Conservation (phyloP, 2,329 filamentous ascomycete genomes). For the Didymella arachidicola region DNA sequence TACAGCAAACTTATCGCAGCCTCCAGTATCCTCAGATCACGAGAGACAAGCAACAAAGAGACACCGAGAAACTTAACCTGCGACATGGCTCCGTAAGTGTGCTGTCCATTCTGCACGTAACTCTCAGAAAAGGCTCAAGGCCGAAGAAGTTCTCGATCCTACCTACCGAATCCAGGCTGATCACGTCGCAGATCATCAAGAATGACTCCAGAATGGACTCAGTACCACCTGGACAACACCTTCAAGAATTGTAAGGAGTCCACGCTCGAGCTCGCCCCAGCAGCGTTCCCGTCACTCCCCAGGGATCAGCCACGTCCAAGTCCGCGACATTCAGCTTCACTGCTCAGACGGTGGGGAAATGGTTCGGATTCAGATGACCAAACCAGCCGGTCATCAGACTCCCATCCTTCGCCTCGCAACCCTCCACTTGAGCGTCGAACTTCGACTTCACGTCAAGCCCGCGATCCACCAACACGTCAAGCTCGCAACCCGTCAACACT, state of each 20-base stretch:
- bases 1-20: too few species aligned
- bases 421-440: background rate
- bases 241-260: background rate
- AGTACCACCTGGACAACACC: background rate
- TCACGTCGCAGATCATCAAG: background rate
- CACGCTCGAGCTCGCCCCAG: background rate
- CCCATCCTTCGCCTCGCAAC: too few species aligned
- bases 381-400: too few species aligned
- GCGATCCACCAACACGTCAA: background rate
- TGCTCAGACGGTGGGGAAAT: too few species aligned
- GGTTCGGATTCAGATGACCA: too few species aligned
- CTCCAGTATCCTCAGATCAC: too few species aligned
- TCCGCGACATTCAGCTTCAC: too few species aligned
- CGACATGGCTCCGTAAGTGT: background rate
- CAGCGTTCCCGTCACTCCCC: conserved; percentile 3
- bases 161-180: background rate
- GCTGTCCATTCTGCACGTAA: background rate
- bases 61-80: background rate
- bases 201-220: background rate
- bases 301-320: background rate
- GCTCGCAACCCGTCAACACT: background rate
- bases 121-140: background rate
- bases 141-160: background rate
- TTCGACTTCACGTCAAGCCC: background rate
- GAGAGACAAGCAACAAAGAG: too few species aligned